Base-by-base conservation (phyloP, 306 rosid species). In the Pyrus communis region DNA sequence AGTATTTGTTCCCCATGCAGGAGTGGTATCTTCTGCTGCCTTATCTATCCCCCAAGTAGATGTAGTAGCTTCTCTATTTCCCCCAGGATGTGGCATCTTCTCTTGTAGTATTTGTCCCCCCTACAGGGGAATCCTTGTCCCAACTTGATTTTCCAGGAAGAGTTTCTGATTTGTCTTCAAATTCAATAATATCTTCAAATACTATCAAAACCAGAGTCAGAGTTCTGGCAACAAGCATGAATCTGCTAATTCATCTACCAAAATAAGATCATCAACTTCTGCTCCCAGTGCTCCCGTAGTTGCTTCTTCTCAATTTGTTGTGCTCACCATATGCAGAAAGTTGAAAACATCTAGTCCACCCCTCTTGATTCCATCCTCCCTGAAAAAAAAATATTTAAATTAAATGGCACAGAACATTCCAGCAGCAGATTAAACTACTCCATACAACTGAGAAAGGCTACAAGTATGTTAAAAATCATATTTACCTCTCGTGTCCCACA, bases 401-500 rank as follows among this genome's bases (percentile, higher is more conserved):
- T 49, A 14, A 76, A 76, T 69, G 45, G 74, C 27, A 51, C 10
- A 6, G 31, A 81, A 46, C 70, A 73, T 42, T 38, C 60, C 45
- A 82, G 28, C 45, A 67, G 54, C 23, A 27, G 60, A 42, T 40
- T 77, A 12, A 49, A 46, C 27, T 45, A 61, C 70, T 17, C 38
- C 77, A 80, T 54, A 84, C 45, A 58, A 15, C 42, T 54, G 5
- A 14, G 11, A 75, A 28, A 11, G 49, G 58, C 57, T 3, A 76
- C 66, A 76, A 11, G 5, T 38, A 65, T 30, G 72, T 62, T 65
- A 19, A 30, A 38, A 69, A 59, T 61, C 46, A 42, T 64, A 70
- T 55, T 40, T 81, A 95, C 98, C 95, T 90, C 83, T 67, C 79
- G 87, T 81, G 86, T 92, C 92, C 97, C 93, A 90, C 51, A 95